A percentile compares a stretch with the other conserved stretches of the same genome.
These are phyloP conservation scores for Cladosporium sphaerospermum DNA, from an alignment of 2,329 filamentous ascomycete genomes.

Conservation along the genomic window DNA sequence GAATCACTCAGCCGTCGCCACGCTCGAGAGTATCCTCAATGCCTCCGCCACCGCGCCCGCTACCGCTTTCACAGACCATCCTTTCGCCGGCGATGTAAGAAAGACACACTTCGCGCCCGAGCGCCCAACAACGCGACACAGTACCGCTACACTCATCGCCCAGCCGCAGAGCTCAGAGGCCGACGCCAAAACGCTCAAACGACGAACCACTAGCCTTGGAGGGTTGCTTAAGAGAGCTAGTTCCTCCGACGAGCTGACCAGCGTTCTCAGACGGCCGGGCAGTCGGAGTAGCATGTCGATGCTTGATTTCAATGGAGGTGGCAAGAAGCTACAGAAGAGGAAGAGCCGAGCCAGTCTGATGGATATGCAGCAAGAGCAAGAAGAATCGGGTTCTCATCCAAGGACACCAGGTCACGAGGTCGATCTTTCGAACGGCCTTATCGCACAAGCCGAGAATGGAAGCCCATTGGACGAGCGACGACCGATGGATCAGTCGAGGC, in stretches of 20 bases:
- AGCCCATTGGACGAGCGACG: conserved; percentile 1
- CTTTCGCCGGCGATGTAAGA: conserved; percentile 70
- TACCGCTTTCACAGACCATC: conserved; percentile 84
- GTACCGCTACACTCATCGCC: conserved; percentile 12
- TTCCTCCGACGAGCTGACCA: neutral
- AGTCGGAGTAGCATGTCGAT: conserved; percentile 14
- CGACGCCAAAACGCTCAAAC: conserved; percentile 8
- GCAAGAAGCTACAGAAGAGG: conserved; percentile 30
- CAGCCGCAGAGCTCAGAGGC: conserved; percentile 2
- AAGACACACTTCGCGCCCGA: conserved; percentile 63
- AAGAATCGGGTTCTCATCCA: conserved; percentile 15
- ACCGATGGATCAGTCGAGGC: conserved; percentile 14
- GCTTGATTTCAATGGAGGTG: conserved; percentile 23
- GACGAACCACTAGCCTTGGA: conserved; percentile 14
- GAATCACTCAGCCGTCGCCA: conserved; percentile 78
- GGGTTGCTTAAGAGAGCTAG: conserved; percentile 8
- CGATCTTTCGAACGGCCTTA: conserved; percentile 17
- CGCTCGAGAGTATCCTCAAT: conserved; percentile 85
- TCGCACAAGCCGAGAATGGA: neutral
- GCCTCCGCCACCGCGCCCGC: conserved; percentile 84
- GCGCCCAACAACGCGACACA: conserved; percentile 24
- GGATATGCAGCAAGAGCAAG: conserved; percentile 15
- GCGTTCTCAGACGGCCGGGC: neutral
- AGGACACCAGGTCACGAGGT: conserved; percentile 18
- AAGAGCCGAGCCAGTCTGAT: conserved; percentile 29